Base-by-base conservation (phyloP, 2,329 filamentous ascomycete species). In the Kalmusia sp. region DNA sequence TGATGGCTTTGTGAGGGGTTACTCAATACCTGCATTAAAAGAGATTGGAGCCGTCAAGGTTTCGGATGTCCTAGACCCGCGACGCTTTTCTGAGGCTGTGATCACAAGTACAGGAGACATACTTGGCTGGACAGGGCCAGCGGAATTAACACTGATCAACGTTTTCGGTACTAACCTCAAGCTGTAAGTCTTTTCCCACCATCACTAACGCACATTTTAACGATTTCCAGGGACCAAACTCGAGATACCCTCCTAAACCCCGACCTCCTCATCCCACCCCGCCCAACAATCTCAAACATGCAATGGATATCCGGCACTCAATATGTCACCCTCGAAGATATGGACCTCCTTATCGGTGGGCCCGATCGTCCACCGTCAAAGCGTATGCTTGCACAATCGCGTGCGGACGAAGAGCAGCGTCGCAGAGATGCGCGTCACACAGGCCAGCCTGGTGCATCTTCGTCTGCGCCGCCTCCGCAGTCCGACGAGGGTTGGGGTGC, bases 291-390 rank as follows among this genome's bases (percentile, higher is more conserved):
- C 55, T 96, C 91, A 17, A 96, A 96, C 66, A 76, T 99, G 31
- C 92, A 98, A 76, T 99, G 95, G 95, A 92, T 99, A 47, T 90
- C 92, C 0, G 95, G 95, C 3, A 98, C 93, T 1, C 93, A 97
- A 74, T 90, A 96, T 64, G 84, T 99, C 39, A 92, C 91, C 1
- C 89, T 91, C 0, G 82, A 87, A 2, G 95, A 99, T 66, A 86
- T 99, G 67, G 95, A 98, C 68, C 77, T 96, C 2, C 80, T 99
- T 1, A 95, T 99, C 54, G 92, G 93, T 45, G 93, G 93, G 0
- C 88, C 92, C 1, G 89, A 95, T 67, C 85, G 95, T 2, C 95
- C 93, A 3, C 88, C 92, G 1, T 95, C 90, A 55, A 96, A 96
- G 76, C 86, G 90, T 30, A 96, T 96, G 90, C 73, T 95, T 41